These are phyloP conservation scores for Tagetes patula DNA, from an alignment of 129 eudicot genomes.

Conservation along the genomic window DNA sequence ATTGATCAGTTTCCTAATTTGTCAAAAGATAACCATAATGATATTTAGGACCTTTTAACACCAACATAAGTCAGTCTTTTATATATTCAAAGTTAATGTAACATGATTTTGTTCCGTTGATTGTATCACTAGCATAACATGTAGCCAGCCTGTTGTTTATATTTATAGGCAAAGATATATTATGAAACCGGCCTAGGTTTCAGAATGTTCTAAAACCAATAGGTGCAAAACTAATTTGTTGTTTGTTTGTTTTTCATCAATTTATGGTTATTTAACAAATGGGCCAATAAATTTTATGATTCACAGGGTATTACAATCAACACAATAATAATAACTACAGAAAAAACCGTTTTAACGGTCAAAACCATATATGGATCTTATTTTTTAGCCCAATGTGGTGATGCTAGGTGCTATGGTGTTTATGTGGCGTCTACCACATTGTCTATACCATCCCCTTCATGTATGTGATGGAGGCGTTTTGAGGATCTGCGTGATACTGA, in stretches of 20 bases:
- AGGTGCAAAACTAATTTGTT: neutral
- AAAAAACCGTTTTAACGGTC: too few species aligned
- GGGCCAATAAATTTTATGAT: neutral
- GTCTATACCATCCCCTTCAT: too few species aligned
- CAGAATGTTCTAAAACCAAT: neutral
- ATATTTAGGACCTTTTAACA: constrained; percentile 22
- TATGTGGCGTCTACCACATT: too few species aligned
- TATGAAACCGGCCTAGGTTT: neutral
- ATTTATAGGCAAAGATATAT: neutral
- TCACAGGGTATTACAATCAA: neutral
- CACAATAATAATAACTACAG: too few species aligned
- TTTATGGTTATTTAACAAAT: neutral
- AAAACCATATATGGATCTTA: too few species aligned
- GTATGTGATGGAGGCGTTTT: too few species aligned
- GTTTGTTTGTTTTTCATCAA: too few species aligned
- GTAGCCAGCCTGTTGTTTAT: neutral
- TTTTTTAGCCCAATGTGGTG: too few species aligned
- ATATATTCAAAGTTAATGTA: constrained; percentile 8
- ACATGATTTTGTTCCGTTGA: constrained; percentile 7
- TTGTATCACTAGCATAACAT: constrained; percentile 1
- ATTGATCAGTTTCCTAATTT: constrained; percentile 22
- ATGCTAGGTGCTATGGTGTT: too few species aligned
- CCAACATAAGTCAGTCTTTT: neutral
- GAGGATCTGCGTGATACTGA: too few species aligned
- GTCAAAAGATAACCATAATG: constrained; percentile 35